phyloP scores from a whole-genome alignment of 2,329 filamentous ascomycete genomes.

The Colletotrichum filicis region DNA sequence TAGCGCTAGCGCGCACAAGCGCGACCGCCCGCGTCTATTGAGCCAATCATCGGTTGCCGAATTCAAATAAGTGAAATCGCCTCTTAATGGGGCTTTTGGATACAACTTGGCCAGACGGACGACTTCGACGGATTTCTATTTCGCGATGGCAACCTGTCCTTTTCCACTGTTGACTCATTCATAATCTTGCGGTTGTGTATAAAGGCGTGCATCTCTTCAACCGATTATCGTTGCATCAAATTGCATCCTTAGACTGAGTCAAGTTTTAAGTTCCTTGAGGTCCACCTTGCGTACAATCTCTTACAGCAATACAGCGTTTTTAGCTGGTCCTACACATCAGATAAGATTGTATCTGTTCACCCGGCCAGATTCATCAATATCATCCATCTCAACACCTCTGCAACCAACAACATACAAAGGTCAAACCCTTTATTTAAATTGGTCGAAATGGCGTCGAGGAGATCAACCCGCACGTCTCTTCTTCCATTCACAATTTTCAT shows the following conservation, averaged over 20 bases:
- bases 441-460: conserved; percentile 19
- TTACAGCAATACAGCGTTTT: neutral
- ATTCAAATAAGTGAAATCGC: conserved; percentile 35
- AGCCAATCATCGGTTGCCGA: conserved; percentile 33
- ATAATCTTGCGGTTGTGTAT: neutral
- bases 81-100: conserved; percentile 20
- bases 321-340: neutral
- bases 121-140: conserved; percentile 33
- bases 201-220: neutral
- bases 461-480: neutral
- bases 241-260: neutral
- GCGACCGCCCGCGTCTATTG: conserved; percentile 1
- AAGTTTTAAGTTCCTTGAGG: neutral
- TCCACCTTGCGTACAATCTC: neutral
- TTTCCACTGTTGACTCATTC: conserved; percentile 33
- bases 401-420: neutral
- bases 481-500: conserved; percentile 20
- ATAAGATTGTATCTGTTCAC: neutral
- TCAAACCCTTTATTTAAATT: neutral
- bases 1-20: conserved; percentile 4
- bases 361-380: neutral
- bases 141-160: conserved; percentile 34
- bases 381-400: too few species aligned
- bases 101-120: conserved; percentile 33
- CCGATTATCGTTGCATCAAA: neutral